Evolutionary conservation across 192 early-diverging fungal species (phyloP).

Genomic region (Coemansia sp.): DNA sequence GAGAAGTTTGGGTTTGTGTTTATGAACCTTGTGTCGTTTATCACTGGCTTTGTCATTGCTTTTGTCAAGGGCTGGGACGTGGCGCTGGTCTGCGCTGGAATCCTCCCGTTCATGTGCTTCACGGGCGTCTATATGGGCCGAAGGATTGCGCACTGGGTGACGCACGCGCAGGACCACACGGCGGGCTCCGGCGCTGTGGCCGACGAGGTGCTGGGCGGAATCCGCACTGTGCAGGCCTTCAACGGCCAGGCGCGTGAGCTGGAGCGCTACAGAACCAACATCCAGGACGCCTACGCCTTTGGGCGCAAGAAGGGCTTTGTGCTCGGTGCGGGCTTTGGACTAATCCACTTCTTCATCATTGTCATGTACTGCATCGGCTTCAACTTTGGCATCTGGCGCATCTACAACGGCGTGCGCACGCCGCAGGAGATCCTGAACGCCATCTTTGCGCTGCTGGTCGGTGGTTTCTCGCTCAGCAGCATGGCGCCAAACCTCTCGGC

Average conservation of each 20-base stretch:
- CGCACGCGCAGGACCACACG: slow-evolving; percentile 64
- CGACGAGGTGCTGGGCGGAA: slow-evolving; percentile 76
- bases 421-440: slow-evolving; percentile 68
- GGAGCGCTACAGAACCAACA: slow-evolving; percentile 60
- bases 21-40: slow-evolving; percentile 62
- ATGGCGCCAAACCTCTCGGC: slow-evolving; percentile 69
- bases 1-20: slow-evolving; percentile 78
- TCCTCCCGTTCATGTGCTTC: slow-evolving; percentile 69
- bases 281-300: slow-evolving; percentile 64
- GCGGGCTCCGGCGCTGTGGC: slow-evolving; percentile 81
- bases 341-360: slow-evolving; percentile 73
- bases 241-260: slow-evolving; percentile 71
- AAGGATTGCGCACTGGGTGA: slow-evolving; percentile 43
- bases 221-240: slow-evolving; percentile 83
- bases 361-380: slow-evolving; percentile 71
- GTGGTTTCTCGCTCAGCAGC: slow-evolving; percentile 67
- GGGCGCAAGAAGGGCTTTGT: slow-evolving; percentile 65
- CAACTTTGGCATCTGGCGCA: slow-evolving; percentile 70
- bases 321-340: slow-evolving; percentile 67
- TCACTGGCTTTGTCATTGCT: slow-evolving; percentile 75
- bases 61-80: slow-evolving; percentile 79
- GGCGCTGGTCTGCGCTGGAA: slow-evolving; percentile 72
- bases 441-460: slow-evolving; percentile 85
- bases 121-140: slow-evolving; percentile 57
- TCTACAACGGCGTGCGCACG: slow-evolving; percentile 48